A percentile compares a stretch with the other conserved stretches of the same genome.
Evolutionary conservation across 2,329 filamentous ascomycete species (phyloP).

Genomic region (Apiospora saccharicola): DNA sequence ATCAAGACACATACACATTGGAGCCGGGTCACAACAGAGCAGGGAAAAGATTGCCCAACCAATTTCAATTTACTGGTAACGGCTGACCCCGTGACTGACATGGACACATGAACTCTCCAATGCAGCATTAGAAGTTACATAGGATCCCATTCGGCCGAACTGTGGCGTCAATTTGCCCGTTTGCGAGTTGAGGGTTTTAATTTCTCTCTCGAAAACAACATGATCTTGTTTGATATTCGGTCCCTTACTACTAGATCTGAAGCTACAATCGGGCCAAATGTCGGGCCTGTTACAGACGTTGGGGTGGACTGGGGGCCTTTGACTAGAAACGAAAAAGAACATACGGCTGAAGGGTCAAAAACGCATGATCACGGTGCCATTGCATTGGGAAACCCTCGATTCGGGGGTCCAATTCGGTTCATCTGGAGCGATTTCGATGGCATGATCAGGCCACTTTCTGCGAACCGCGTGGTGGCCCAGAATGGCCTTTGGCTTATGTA

Average conservation of each 20-base stretch:
- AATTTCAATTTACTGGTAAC: neutral
- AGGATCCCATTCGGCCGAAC: conserved; percentile 17
- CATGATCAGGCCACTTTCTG: conserved; percentile 14
- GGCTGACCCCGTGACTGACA: conserved; percentile 4
- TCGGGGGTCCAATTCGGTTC: neutral
- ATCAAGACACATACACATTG: neutral
- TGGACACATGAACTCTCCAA: neutral
- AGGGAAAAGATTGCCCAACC: neutral
- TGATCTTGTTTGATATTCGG: neutral
- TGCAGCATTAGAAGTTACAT: neutral
- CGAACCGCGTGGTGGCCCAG: neutral
- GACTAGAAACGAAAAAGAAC: neutral
- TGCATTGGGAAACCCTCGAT: conserved; percentile 4
- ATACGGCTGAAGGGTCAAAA: neutral
- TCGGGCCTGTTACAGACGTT: neutral
- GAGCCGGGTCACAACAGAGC: neutral
- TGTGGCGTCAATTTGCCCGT: neutral
- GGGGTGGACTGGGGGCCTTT: neutral
- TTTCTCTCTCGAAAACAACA: neutral
- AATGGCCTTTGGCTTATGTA: neutral
- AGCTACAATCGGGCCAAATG: conserved; percentile 11
- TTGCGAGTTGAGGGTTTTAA: neutral
- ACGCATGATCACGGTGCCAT: conserved; percentile 4
- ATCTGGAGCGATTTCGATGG: neutral
- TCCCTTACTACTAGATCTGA: neutral